Percentiles rank a stretch among this genome's conserved stretches.
These are phyloP conservation scores for Linnemannia schmuckeri DNA, from an alignment of 192 early-diverging fungal genomes.

Conservation along the genomic window DNA sequence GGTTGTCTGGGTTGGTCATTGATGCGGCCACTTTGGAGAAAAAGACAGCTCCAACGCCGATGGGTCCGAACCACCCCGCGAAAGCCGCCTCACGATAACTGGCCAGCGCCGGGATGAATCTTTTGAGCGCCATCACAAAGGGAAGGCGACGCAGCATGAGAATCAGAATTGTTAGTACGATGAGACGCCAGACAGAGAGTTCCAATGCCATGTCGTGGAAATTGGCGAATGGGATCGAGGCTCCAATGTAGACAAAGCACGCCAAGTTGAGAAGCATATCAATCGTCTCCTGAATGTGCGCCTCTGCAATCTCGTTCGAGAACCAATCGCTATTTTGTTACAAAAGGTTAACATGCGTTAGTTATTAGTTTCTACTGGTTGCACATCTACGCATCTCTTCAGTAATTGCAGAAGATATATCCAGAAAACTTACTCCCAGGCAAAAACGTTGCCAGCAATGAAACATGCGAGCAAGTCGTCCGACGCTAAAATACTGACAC, in stretches of 20 bases:
- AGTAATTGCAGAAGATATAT: background rate
- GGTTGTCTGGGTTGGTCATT: slow-evolving; percentile 32
- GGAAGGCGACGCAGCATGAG: slow-evolving; percentile 82
- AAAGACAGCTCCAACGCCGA: slow-evolving; percentile 69
- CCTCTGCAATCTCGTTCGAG: slow-evolving; percentile 77
- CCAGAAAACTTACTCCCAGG: slow-evolving; percentile 72
- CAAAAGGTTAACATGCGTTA: background rate
- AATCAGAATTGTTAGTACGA: slow-evolving; percentile 68
- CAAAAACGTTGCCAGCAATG: slow-evolving; percentile 76
- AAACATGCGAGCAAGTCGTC: slow-evolving; percentile 79
- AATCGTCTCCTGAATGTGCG: slow-evolving; percentile 86
- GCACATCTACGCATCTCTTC: background rate
- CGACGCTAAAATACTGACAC: slow-evolving; percentile 72
- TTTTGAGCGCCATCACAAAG: slow-evolving; percentile 67
- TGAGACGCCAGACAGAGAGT: slow-evolving; percentile 73
- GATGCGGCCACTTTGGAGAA: slow-evolving; percentile 53
- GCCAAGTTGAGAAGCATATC: slow-evolving; percentile 86
- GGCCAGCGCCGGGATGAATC: slow-evolving; percentile 73
- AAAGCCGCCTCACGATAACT: slow-evolving; percentile 82
- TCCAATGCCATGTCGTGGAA: slow-evolving; percentile 67
- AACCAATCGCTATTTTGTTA: slow-evolving; percentile 79
- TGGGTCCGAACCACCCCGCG: slow-evolving; percentile 93
- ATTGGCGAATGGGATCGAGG: slow-evolving; percentile 77
- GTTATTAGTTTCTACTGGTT: background rate
- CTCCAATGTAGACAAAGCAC: slow-evolving; percentile 93